Evolutionary conservation across 306 rosid species (phyloP), one percentile per base, ranked within the genome.

Genomic region (Inga laurina): DNA sequence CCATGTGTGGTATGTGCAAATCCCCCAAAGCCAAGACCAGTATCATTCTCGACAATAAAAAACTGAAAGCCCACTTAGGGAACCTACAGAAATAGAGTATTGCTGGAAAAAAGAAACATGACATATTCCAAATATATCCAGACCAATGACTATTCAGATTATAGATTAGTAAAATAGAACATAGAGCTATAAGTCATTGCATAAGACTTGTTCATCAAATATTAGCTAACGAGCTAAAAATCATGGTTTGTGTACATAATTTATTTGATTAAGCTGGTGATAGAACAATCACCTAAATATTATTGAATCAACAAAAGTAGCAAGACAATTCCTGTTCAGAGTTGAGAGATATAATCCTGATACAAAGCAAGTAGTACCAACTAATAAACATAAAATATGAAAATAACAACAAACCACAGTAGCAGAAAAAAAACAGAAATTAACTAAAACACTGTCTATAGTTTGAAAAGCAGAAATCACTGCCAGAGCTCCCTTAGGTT

Each of bases 11-110:
- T 88, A 93, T 85, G 85, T 96, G 98, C 77, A 92, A 86, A 90
- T 96, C 98, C 90, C 99, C 99, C 89, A 96, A 89, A 66, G 98
- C 99, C 88, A 96, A 93, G 59, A 96, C 98, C 85, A 96, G 80
- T 87, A 93, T 98, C 99, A 93, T 96, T 87, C 87, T 93, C 89
- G 68, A 87, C 48, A 85, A 66, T 82, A 81, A 75, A 78, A 81
- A 84, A 78, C 83, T 43, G 74, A 86, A 79, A 80, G 65, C 24
- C 24, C 85, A 86, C 84, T 16, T 57, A 30, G 66, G 48, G 75
- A 45, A 84, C 72, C 84, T 84, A 70, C 43, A 74, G 83, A 84
- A 65, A 81, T 68, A 88, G n/a, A 80, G 44, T 24, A 84, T 64
- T 41, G 21, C 61, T 59, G 21, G 34, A 43, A 45, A 74, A 82